Evolutionary conservation across 2,329 filamentous ascomycete genomes (phyloP).

Genomic region (Cercospora sp.): DNA sequence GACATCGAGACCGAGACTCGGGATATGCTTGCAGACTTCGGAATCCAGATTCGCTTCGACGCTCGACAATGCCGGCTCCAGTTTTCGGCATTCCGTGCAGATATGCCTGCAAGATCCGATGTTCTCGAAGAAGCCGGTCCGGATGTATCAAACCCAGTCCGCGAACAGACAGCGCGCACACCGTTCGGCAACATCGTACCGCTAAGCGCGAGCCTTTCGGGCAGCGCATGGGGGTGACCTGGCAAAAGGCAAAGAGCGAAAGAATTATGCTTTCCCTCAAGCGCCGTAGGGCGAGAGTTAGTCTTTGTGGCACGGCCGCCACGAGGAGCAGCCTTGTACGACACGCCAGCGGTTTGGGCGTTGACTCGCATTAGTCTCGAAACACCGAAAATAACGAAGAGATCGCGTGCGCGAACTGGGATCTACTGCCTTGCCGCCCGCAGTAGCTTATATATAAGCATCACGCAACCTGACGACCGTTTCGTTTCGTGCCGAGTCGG

Average conservation of each 20-base stretch:
- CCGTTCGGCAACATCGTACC: slow-evolving; percentile 1
- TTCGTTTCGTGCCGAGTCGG: neutral
- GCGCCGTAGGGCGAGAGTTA: slow-evolving; percentile 3
- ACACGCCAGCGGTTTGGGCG: slow-evolving; percentile 2
- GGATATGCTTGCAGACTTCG: neutral
- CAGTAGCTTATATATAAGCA: slow-evolving; percentile 8
- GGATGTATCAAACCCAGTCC: neutral
- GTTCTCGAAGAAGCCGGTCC: neutral
- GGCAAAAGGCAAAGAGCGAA: neutral
- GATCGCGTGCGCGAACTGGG: slow-evolving; percentile 15
- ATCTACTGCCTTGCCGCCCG: slow-evolving; percentile 2
- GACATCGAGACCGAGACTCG: neutral
- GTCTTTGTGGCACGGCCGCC: slow-evolving; percentile 1
- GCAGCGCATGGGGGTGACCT: neutral
- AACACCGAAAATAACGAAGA: neutral
- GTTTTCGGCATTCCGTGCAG: neutral
- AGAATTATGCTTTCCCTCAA: neutral
- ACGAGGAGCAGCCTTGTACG: slow-evolving; percentile 17
- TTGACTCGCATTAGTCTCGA: slow-evolving; percentile 19
- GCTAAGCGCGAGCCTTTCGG: slow-evolving; percentile 1
- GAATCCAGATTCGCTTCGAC: neutral
- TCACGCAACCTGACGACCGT: neutral
- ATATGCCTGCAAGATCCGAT: neutral
- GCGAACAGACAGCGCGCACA: neutral
- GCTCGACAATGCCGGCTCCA: neutral